phyloP scores from a whole-genome alignment of 441 rosid genomes.

The Euphorbia celastroides region DNA sequence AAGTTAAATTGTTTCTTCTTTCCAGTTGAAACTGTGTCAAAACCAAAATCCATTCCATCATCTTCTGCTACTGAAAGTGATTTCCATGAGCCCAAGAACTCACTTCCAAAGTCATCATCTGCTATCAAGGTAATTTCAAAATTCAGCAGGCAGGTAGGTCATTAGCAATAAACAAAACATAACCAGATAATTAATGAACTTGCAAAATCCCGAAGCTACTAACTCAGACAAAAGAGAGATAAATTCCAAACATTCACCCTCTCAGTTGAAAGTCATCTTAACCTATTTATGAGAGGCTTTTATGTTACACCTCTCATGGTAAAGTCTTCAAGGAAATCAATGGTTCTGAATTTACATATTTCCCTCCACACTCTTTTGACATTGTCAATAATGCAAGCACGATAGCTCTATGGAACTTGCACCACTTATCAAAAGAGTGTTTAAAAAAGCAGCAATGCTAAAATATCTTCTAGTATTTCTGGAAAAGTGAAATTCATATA shows the following conservation, averaged over 20 bases:
- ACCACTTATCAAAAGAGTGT: not conserved
- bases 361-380: not conserved
- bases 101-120: slow-evolving; percentile 76
- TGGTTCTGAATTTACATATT: not conserved
- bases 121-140: slow-evolving; percentile 23
- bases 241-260: not conserved
- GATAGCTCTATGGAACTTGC: not conserved
- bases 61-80: slow-evolving; percentile 51
- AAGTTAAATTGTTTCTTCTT: slow-evolving; percentile 53
- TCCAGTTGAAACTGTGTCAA: slow-evolving; percentile 45
- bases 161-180: not conserved
- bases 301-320: not conserved
- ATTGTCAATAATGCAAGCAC: not conserved
- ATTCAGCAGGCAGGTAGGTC: slow-evolving; percentile 4
- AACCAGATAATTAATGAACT: not conserved
- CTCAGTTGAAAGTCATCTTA: not conserved
- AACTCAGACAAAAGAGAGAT: not conserved
- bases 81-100: slow-evolving; percentile 75
- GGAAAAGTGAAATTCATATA: not conserved
- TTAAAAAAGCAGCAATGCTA: not conserved
- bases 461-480: not conserved
- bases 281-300: not conserved
- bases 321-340: not conserved
- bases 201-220: slow-evolving; percentile 1
- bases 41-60: slow-evolving; percentile 65